These are phyloP conservation scores for Chaetoceros muelleri DNA, from an alignment of 108 stramenopile species.

Conservation along the genomic window DNA sequence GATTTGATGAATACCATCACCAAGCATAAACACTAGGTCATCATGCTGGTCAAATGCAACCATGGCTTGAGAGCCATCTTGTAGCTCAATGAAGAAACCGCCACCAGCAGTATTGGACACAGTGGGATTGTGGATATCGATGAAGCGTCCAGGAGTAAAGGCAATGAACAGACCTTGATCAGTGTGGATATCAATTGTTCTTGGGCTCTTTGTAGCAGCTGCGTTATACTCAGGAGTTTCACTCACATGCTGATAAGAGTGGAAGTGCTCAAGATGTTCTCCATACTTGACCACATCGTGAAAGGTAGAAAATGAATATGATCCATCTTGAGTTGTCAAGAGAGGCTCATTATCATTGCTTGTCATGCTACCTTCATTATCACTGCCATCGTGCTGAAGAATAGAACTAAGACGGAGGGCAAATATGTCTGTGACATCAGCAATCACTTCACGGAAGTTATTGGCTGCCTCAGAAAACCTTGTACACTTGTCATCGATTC, in stretches of 20 bases:
- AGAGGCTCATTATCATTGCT: slow-evolving; percentile 6
- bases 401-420: neutral
- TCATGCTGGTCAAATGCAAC: slow-evolving; percentile 42
- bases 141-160: slow-evolving; percentile 50
- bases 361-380: neutral
- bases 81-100: slow-evolving; percentile 27
- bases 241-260: slow-evolving; percentile 41
- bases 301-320: slow-evolving; percentile 16
- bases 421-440: slow-evolving; percentile 14
- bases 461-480: slow-evolving; percentile 10
- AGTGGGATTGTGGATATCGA: neutral
- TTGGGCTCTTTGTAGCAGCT: slow-evolving; percentile 3
- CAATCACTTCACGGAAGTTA: slow-evolving; percentile 13
- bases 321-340: slow-evolving; percentile 1
- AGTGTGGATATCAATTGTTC: slow-evolving; percentile 63
- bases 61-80: slow-evolving; percentile 26
- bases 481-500: slow-evolving; percentile 8
- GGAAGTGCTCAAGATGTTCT: slow-evolving; percentile 81
- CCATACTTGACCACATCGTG: slow-evolving; percentile 40
- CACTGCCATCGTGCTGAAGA: neutral
- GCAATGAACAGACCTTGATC: slow-evolving; percentile 77
- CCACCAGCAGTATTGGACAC: neutral
- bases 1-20: slow-evolving; percentile 75
- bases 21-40: slow-evolving; percentile 68
- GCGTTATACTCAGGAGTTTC: neutral